Evolutionary conservation across 441 rosid genomes (phyloP), one percentile per base, ranked within the genome.

Genomic region (Mallotus japonicus): DNA sequence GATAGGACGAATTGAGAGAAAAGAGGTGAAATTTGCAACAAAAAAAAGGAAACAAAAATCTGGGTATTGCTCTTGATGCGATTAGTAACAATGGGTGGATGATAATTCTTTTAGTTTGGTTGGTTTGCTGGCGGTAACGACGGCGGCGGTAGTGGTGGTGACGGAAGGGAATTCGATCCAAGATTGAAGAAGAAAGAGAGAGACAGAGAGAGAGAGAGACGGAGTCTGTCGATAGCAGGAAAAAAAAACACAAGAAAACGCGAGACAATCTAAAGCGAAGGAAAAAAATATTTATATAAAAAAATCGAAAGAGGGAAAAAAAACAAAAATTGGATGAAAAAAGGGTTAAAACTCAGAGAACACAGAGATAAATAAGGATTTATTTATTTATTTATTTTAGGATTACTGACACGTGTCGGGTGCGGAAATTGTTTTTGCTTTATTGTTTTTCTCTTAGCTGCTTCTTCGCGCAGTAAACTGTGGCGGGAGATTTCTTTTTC

Each of bases 141-240:
- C 32, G 49, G 49, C 7, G 49, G 49, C 7, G 49, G 40, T 44
- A 8, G 49, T 44, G 13, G 49, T 44, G 49, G 49, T 44, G 49
- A 44, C 67, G 62, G 54, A 37, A 49, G 72, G 53, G 70, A 77
- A 70, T 83, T 82, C 83, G 87, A 82, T 78, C 84, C 83, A 28
- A 59, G 74, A 53, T n/a, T 37, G 71, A 68, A 28, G 3, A 28
- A 28, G 32, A 67, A 55, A 44, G 64, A 50, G 47, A 61, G 71
- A 24, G 28, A 2, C n/a, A n/a, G n/a, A 13, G 61, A 59, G 79
- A 77, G 81, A 79, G 76, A 71, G 72, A 64, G 22, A 58, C 56
- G 59, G 80, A 76, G 78, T 67, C 84, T 69, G 83, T 79, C 84
- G 83, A 77, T 77, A 77, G 76, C 65, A 77, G 75, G 65, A 59